Evolutionary conservation across 345 rosid genomes (phyloP), one percentile per base, ranked within the genome.

Genomic region (Citrus glauca): DNA sequence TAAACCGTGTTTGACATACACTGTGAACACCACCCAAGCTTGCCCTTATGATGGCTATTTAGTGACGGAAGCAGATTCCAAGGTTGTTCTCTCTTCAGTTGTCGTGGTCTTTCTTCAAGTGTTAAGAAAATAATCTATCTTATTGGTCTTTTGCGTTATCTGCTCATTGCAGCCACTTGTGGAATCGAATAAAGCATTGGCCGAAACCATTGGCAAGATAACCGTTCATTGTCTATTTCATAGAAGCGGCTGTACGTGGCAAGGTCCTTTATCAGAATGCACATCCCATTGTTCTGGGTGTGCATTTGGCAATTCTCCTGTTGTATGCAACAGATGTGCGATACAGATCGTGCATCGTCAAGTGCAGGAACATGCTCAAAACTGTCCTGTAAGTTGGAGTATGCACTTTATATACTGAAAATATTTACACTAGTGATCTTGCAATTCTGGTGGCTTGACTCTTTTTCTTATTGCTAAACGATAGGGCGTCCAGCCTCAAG

Each of bases 201-300:
- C 94, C 37, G 94, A 92, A 71, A 81, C 93, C 65, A 91, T 94
- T 79, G 89, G 88, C 80, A 88, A 87, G 78, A 83, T 86, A 71
- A 78, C 71, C 3, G 95, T 94, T 66, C 87, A 86, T 65, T 94
- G 97, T 79, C 82, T 91, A 28, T 94, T 86, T 77, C 84, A 91
- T 77, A 88, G 88, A 83, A 94, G 98, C 81, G 98, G 98, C 60
- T 94, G 98, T 76, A 79, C 91, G 7, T 94, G 98, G 98, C 89
- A 89, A 73, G 98, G 97, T 45, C 75, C 90, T 48, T 80, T 94
- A 30, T 84, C 89, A 56, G 94, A 90, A 20, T 89, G 94, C 79
- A 74, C 90, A 63, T 60, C 81, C 37, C 98, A 94, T 87, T 92
- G 95, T 85, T 83, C 89, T 59, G 89, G 88, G 57, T 94, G 98